Percentiles rank a stretch among this genome's conserved stretches.
Evolutionary conservation across 2,329 filamentous ascomycete genomes (phyloP).

Genomic region (Teratosphaeria gauchensis): DNA sequence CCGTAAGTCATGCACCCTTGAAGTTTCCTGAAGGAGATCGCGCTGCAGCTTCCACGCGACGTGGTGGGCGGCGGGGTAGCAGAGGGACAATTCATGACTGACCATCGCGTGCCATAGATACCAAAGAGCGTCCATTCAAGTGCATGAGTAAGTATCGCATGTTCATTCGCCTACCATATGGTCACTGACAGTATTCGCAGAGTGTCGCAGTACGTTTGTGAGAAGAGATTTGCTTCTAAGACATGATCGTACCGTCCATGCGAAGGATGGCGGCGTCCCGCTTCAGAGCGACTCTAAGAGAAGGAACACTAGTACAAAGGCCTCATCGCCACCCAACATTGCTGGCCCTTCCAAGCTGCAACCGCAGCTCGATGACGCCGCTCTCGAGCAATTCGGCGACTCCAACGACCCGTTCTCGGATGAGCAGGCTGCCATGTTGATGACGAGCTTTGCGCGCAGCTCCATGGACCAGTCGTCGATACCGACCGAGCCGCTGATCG

Average conservation of each 20-base stretch:
- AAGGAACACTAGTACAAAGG: slow-evolving; percentile 36
- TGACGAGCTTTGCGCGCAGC: slow-evolving; percentile 86
- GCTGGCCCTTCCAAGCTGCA: slow-evolving; percentile 54
- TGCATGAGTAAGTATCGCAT: slow-evolving; percentile 53
- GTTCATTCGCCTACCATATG: background rate
- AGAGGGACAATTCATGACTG: background rate
- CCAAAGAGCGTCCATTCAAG: slow-evolving; percentile 97
- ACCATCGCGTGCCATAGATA: slow-evolving; percentile 51
- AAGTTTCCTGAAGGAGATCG: slow-evolving; percentile 25
- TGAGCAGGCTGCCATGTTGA: slow-evolving; percentile 95
- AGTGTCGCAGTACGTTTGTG: slow-evolving; percentile 97
- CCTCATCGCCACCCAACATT: slow-evolving; percentile 41
- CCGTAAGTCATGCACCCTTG: slow-evolving; percentile 54
- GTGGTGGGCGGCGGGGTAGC: background rate
- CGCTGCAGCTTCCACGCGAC: background rate
- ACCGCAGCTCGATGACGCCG: slow-evolving; percentile 71
- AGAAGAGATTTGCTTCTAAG: slow-evolving; percentile 90
- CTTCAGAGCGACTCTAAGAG: slow-evolving; percentile 92
- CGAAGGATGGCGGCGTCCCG: slow-evolving; percentile 90
- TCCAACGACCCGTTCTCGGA: slow-evolving; percentile 90
- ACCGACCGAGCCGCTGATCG: slow-evolving; percentile 57
- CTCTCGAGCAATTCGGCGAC: slow-evolving; percentile 85
- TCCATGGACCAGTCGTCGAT: slow-evolving; percentile 47
- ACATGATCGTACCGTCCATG: slow-evolving; percentile 96
- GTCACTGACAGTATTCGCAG: background rate